Percentiles rank a stretch among this genome's conserved stretches.
Evolutionary conservation across 805 yeast genomes (phyloP).

Genomic region (Kuraishia piskuri): DNA sequence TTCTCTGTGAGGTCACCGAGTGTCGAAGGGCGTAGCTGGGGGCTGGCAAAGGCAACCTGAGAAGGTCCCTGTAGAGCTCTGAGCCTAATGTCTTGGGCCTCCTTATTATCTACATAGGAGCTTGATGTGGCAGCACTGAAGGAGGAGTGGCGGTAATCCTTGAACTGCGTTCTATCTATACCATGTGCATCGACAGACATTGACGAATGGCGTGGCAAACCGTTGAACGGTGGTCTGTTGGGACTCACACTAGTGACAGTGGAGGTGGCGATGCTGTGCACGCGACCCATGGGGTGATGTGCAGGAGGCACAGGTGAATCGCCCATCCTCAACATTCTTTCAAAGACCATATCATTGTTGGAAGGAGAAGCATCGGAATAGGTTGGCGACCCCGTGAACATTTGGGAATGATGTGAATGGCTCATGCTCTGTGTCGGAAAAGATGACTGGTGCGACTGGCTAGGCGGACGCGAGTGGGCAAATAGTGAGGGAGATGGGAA

Average conservation of each 20-base stretch:
- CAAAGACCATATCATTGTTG: not conserved
- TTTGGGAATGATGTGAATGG: not conserved
- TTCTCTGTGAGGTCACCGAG: not conserved
- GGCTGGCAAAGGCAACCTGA: slow-evolving; percentile 77
- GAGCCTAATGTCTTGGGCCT: slow-evolving; percentile 25
- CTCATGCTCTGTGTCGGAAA: not conserved
- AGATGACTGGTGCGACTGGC: not conserved
- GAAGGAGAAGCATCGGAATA: not conserved
- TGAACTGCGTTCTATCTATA: slow-evolving; percentile 7
- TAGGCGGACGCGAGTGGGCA: not conserved
- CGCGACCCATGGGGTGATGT: not conserved
- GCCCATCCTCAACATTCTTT: not conserved
- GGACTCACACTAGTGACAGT: not conserved
- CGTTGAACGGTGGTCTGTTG: not conserved
- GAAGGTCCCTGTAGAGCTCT: slow-evolving; percentile 11
- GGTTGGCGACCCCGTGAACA: not conserved
- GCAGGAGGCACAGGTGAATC: not conserved
- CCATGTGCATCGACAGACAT: not conserved
- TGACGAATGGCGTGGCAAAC: not conserved
- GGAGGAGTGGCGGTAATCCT: slow-evolving; percentile 42
- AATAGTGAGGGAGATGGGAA: not conserved
- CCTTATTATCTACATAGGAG: slow-evolving; percentile 48
- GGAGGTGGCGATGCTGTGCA: not conserved
- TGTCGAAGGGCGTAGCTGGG: slow-evolving; percentile 46
- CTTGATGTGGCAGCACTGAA: slow-evolving; percentile 56